These are phyloP conservation scores for Pseudogymnoascus sp. DNA, from an alignment of 2,329 filamentous ascomycete genomes.

Conservation along the genomic window DNA sequence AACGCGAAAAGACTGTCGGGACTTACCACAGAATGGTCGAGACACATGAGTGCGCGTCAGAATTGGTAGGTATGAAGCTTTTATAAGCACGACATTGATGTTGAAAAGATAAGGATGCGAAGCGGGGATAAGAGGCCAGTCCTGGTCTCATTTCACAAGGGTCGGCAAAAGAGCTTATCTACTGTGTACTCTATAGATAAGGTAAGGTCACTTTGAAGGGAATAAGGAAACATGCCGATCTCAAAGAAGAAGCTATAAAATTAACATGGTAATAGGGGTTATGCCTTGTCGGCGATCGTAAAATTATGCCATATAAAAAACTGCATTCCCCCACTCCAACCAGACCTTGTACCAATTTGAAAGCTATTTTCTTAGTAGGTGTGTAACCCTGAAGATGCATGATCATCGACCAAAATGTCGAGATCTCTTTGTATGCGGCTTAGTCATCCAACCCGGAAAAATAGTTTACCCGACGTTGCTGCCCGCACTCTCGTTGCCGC, in stretches of 20 bases:
- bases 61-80: not conserved
- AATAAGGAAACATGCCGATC: slow-evolving; percentile 3
- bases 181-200: not conserved
- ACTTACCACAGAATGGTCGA: not conserved
- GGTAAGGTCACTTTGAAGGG: not conserved
- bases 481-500: slow-evolving; percentile 7
- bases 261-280: not conserved
- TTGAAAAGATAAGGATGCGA: slow-evolving; percentile 8
- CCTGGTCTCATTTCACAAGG: slow-evolving; percentile 6
- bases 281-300: not conserved
- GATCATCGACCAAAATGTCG: not conserved
- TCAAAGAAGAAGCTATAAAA: not conserved
- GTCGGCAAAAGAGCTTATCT: slow-evolving; percentile 7
- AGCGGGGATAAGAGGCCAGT: slow-evolving; percentile 9
- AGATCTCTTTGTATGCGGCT: not conserved
- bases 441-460: not conserved
- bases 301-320: not conserved
- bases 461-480: not conserved
- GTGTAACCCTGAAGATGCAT: slow-evolving; percentile 1
- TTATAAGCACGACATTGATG: slow-evolving; percentile 8
- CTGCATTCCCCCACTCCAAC: not conserved
- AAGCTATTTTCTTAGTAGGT: not conserved
- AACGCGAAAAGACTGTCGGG: not conserved
- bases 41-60: slow-evolving; percentile 7
- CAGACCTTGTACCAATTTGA: not conserved